These are phyloP conservation scores for Ceratobasidium sp. DNA, from an alignment of 1,284 basidiomycete genomes.

Conservation along the genomic window DNA sequence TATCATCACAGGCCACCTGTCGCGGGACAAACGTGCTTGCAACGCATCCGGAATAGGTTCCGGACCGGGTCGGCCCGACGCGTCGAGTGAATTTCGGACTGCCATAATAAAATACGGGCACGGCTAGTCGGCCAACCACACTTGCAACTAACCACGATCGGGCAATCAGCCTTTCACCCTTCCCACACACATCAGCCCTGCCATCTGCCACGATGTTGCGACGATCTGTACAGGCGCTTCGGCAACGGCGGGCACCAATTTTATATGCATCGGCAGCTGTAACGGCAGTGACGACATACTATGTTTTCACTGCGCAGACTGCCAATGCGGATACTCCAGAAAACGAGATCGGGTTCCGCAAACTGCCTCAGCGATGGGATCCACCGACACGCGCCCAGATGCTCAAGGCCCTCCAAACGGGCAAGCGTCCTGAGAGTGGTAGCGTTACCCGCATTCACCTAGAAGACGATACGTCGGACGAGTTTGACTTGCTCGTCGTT, in stretches of 20 bases:
- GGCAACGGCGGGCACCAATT: slow-evolving; percentile 12
- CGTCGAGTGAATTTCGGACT: slow-evolving; percentile 24
- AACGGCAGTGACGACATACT: slow-evolving; percentile 24
- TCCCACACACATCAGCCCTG: neutral
- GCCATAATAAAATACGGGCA: slow-evolving; percentile 23
- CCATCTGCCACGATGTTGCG: slow-evolving; percentile 22
- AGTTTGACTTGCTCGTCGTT: slow-evolving; percentile 83
- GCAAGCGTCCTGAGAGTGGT: slow-evolving; percentile 18
- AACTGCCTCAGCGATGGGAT: slow-evolving; percentile 37
- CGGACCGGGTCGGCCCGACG: slow-evolving; percentile 17
- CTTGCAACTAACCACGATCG: slow-evolving; percentile 13
- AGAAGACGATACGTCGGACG: slow-evolving; percentile 50
- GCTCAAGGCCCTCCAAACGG: slow-evolving; percentile 32
- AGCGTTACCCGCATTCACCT: slow-evolving; percentile 24
- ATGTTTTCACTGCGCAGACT: slow-evolving; percentile 16
- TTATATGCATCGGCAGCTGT: slow-evolving; percentile 16
- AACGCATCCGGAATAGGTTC: neutral
- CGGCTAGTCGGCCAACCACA: neutral
- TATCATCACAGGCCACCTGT: neutral
- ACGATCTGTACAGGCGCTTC: slow-evolving; percentile 27
- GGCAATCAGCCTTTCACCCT: neutral
- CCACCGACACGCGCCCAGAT: slow-evolving; percentile 30
- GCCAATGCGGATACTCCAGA: slow-evolving; percentile 35
- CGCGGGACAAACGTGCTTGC: slow-evolving; percentile 30
- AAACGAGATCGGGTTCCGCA: slow-evolving; percentile 11